A percentile compares a stretch with the other conserved stretches of the same genome.
Conservation (phyloP, 345 rosid genomes). For the Ricinus communis region DNA sequence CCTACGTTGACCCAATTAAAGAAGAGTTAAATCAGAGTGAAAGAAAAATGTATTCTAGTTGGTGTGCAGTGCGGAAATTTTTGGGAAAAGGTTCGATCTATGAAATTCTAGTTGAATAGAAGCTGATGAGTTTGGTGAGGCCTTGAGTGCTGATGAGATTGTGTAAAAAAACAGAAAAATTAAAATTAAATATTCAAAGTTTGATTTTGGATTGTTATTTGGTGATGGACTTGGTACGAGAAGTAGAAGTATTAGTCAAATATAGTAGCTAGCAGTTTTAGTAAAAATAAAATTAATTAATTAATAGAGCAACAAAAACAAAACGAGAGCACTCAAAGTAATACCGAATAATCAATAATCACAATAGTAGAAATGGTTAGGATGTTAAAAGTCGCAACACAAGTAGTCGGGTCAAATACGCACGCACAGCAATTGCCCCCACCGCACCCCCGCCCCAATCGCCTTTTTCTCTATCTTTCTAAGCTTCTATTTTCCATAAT, state of each 20-base stretch:
- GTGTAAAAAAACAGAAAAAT: neutral
- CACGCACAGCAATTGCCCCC: neutral
- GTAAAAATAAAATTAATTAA: too few species aligned
- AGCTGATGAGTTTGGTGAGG: neutral
- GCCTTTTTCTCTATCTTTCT: neutral
- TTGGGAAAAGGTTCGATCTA: neutral
- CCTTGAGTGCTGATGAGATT: too few species aligned
- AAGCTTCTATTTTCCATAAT: too few species aligned
- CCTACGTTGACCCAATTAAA: neutral
- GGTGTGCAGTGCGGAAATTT: too few species aligned
- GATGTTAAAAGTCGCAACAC: neutral
- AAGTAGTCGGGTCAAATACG: conserved; percentile 6
- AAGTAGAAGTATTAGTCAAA: neutral
- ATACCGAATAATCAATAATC: neutral
- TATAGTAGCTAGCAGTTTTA: too few species aligned
- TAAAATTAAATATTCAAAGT: neutral
- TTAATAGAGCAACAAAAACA: neutral
- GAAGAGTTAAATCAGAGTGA: neutral
- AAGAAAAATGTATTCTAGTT: too few species aligned
- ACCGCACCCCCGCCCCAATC: neutral
- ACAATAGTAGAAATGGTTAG: neutral
- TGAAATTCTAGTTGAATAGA: neutral
- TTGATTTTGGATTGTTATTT: neutral
- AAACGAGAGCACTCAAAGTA: neutral
- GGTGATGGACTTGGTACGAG: neutral